Evolutionary conservation across 768 basidiomycete species (phyloP).

Genomic region (Leccinum aurantiacum): DNA sequence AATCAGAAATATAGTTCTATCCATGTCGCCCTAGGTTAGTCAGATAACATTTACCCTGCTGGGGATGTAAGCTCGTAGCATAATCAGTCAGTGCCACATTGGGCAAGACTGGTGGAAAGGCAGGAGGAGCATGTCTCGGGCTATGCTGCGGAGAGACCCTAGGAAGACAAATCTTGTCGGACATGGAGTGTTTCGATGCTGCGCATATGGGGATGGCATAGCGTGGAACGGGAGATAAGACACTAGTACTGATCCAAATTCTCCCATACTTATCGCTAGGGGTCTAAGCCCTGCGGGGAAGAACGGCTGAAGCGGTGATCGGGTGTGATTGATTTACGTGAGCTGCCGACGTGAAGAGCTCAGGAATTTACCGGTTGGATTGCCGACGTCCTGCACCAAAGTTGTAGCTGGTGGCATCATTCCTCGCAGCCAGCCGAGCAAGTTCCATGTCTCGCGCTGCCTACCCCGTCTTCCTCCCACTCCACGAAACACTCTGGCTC

Average conservation of each 20-base stretch:
- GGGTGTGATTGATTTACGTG: background rate
- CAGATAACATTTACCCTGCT: background rate
- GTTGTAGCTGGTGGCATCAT: background rate
- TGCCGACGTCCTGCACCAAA: conserved; percentile 9
- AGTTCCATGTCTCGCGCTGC: conserved; percentile 43
- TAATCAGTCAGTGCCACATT: background rate
- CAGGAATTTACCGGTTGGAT: conserved; percentile 16
- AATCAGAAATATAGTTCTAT: background rate
- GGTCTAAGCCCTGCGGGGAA: conserved; percentile 4
- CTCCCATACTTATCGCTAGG: conserved; percentile 4
- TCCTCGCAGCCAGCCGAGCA: background rate
- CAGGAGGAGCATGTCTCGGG: conserved; percentile 5
- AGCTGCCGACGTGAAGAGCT: background rate
- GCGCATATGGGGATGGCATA: conserved; percentile 1
- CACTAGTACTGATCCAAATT: background rate
- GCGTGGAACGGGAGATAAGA: conserved; percentile 4
- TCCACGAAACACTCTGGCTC: conserved; percentile 56
- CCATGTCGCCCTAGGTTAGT: background rate
- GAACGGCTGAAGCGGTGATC: conserved; percentile 1
- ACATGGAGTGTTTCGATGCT: background rate
- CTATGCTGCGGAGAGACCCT: background rate
- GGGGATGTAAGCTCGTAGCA: background rate
- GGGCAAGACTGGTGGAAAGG: background rate
- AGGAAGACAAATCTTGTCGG: background rate
- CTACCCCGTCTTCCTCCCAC: conserved; percentile 71